A percentile compares a stretch with the other conserved stretches of the same genome.
Conservation (phyloP, 1,139 yeast genomes). For the Sugiyamaella grinbergsii region DNA sequence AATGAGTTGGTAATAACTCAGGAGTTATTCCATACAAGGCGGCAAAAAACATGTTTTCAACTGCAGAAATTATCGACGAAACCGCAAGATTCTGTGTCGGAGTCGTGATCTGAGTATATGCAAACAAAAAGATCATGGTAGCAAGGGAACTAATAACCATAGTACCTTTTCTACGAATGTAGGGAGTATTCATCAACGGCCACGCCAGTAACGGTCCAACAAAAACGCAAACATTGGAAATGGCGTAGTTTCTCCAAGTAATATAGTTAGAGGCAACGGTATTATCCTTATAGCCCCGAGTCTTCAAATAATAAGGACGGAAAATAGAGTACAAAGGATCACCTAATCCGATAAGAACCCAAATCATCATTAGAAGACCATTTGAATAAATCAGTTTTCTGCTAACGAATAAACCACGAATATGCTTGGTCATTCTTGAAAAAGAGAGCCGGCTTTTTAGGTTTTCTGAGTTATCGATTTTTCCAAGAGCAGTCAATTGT, state of each 20-base stretch:
- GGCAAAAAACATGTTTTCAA: constrained; percentile 56
- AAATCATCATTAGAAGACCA: constrained; percentile 47
- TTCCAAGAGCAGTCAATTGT: constrained; percentile 48
- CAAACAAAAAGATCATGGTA: constrained; percentile 58
- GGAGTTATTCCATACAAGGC: constrained; percentile 60
- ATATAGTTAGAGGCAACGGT: constrained; percentile 47
- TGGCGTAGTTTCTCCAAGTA: constrained; percentile 54
- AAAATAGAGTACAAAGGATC: constrained; percentile 55
- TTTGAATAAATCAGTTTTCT: constrained; percentile 48
- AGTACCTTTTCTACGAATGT: constrained; percentile 57
- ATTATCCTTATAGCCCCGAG: constrained; percentile 48
- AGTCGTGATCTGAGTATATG: constrained; percentile 56
- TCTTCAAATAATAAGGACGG: constrained; percentile 51
- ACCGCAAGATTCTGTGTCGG: constrained; percentile 55
- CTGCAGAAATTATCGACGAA: constrained; percentile 53
- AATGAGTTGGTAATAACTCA: constrained; percentile 57
- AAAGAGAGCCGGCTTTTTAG: constrained; percentile 6
- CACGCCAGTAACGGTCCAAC: constrained; percentile 61
- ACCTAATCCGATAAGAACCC: constrained; percentile 55
- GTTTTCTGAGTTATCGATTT: constrained; percentile 15
- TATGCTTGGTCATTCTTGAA: constrained; percentile 21
- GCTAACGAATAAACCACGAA: constrained; percentile 44
- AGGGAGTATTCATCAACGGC: constrained; percentile 45
- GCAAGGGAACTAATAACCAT: constrained; percentile 56
- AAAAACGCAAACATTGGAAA: constrained; percentile 53